These are phyloP conservation scores for Lasiosphaeria miniovina DNA, from an alignment of 495 filamentous ascomycete species.

Conservation along the genomic window DNA sequence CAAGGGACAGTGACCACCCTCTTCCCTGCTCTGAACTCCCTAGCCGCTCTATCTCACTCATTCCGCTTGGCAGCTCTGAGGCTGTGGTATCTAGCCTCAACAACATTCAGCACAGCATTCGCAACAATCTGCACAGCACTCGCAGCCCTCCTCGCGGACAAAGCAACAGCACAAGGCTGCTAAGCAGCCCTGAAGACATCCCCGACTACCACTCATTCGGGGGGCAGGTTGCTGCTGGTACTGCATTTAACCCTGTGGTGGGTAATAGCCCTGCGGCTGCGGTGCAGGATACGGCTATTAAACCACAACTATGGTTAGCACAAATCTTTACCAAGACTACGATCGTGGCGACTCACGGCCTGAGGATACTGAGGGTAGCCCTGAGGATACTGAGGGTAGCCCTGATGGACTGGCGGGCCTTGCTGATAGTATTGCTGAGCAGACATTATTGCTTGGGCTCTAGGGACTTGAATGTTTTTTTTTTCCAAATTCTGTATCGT, in stretches of 20 bases:
- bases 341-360: background rate
- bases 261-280: conserved; percentile 28
- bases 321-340: background rate
- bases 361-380: conserved; percentile 29
- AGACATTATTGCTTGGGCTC: conserved; percentile 20
- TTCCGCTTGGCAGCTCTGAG: background rate
- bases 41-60: too few species aligned
- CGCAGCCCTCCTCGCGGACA: conserved; percentile 73
- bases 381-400: conserved; percentile 18
- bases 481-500: too few species aligned
- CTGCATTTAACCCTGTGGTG: conserved; percentile 37
- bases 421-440: conserved; percentile 34
- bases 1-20: too few species aligned
- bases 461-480: too few species aligned
- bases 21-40: too few species aligned
- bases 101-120: conserved; percentile 61
- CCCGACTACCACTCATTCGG: conserved; percentile 48
- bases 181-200: conserved; percentile 64
- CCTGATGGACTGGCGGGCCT: conserved; percentile 19
- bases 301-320: background rate
- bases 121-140: conserved; percentile 70
- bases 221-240: conserved; percentile 60
- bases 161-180: conserved; percentile 75
- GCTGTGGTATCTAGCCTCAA: conserved; percentile 18
- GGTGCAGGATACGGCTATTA: conserved; percentile 20